Percentiles rank a stretch among this genome's conserved stretches.
phyloP scores from a whole-genome alignment of 768 basidiomycete species.

The Trametes cinnabarina region DNA sequence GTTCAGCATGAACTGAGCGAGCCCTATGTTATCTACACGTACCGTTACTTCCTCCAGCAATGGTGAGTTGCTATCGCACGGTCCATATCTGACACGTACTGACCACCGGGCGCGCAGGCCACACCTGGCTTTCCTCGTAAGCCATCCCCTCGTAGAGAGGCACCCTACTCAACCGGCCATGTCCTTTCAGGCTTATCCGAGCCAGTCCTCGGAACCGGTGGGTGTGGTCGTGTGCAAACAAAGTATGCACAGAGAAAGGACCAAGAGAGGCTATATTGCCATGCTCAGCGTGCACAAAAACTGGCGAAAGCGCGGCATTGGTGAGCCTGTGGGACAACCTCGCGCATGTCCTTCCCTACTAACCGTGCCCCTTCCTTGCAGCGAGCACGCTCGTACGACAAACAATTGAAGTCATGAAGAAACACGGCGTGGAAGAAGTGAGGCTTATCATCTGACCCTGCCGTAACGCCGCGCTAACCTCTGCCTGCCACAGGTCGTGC shows the following conservation, averaged over 20 bases:
- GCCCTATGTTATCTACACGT: constrained; percentile 95
- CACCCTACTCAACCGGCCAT: constrained; percentile 24
- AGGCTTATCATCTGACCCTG: constrained; percentile 25
- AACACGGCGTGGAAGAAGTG: constrained; percentile 83
- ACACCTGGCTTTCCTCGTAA: constrained; percentile 79
- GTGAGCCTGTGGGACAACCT: constrained; percentile 49
- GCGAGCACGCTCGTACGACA: constrained; percentile 83
- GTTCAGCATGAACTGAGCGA: constrained; percentile 92
- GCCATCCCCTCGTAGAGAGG: constrained; percentile 11
- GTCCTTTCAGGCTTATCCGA: constrained; percentile 54
- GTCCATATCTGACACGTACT: not conserved
- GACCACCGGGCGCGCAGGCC: constrained; percentile 59
- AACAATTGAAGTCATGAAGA: constrained; percentile 83
- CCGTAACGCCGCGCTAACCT: not conserved
- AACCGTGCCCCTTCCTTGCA: constrained; percentile 35
- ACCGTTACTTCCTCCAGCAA: constrained; percentile 93
- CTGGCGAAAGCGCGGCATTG: constrained; percentile 90
- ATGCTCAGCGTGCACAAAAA: constrained; percentile 89
- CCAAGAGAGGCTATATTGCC: constrained; percentile 93
- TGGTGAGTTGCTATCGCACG: constrained; percentile 58
- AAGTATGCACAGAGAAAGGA: constrained; percentile 71
- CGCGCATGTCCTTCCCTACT: constrained; percentile 25
- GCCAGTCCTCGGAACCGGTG: constrained; percentile 57
- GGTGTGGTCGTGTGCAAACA: constrained; percentile 98
- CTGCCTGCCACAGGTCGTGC: constrained; percentile 60